Evolutionary conservation across 768 basidiomycete genomes (phyloP).

Genomic region (Hypsizygus marmoreus): DNA sequence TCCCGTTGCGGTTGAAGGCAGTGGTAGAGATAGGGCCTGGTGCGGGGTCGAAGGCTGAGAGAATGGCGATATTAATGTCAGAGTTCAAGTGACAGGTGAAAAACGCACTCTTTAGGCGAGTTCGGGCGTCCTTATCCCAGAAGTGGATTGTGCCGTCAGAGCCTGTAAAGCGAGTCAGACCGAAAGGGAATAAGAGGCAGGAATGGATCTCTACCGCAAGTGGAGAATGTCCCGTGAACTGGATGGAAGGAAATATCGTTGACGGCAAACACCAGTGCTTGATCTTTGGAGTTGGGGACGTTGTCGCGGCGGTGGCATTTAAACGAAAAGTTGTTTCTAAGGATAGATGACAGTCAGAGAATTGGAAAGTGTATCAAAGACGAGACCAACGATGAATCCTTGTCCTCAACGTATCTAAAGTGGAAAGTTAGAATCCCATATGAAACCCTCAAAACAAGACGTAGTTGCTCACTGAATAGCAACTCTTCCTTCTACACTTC

Average conservation of each 20-base stretch:
- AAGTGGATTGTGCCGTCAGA: constrained; percentile 88
- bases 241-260: constrained; percentile 89
- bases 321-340: constrained; percentile 83
- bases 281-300: constrained; percentile 58
- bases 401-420: constrained; percentile 88
- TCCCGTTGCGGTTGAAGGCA: constrained; percentile 85
- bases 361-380: no score
- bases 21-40: constrained; percentile 80
- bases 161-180: no score
- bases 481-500: constrained; percentile 88
- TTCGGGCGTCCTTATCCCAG: constrained; percentile 94
- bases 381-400: constrained; percentile 61
- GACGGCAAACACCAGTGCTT: constrained; percentile 76
- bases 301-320: constrained; percentile 74
- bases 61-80: background rate
- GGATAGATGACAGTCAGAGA: background rate
- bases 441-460: no score
- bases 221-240: constrained; percentile 82
- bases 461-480: constrained; percentile 84
- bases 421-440: no score
- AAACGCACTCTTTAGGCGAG: constrained; percentile 81
- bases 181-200: no score
- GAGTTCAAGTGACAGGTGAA: background rate
- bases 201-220: constrained; percentile 49
- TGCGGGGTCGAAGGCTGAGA: constrained; percentile 67